Percentiles rank a stretch among this genome's conserved stretches.
These are phyloP conservation scores for Quercus engelmannii DNA, from an alignment of 306 rosid species.

Conservation along the genomic window DNA sequence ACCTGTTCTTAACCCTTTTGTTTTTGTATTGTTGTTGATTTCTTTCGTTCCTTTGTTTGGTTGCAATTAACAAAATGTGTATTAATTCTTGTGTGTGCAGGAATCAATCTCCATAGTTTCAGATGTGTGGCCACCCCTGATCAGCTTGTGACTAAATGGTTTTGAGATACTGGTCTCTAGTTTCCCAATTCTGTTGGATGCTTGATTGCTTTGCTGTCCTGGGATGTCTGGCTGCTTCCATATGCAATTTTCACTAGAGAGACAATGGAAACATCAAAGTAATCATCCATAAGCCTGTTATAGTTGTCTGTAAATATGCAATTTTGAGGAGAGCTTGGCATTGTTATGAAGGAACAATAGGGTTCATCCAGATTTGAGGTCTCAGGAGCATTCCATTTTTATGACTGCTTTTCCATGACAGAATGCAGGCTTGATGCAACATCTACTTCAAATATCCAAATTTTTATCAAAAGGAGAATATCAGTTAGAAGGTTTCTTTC, in stretches of 20 bases:
- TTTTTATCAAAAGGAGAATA: not conserved
- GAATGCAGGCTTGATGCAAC: not conserved
- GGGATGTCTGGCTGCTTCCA: not conserved
- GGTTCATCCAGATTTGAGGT: not conserved
- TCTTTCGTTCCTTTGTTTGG: not conserved
- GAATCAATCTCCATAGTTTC: conserved; percentile 45
- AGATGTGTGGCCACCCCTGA: conserved; percentile 18
- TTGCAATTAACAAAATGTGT: conserved; percentile 14
- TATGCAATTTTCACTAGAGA: not conserved
- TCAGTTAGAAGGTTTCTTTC: not conserved
- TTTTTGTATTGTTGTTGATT: not conserved
- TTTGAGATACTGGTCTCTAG: conserved; percentile 9
- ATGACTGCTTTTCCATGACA: not conserved
- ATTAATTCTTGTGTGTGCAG: conserved; percentile 40
- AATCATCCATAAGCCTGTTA: not conserved
- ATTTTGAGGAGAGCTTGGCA: not conserved
- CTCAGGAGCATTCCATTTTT: not conserved
- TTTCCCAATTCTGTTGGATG: not conserved
- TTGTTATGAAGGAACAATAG: not conserved
- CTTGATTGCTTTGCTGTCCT: not conserved
- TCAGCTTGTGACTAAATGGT: conserved; percentile 26
- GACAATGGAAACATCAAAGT: not conserved
- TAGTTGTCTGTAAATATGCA: not conserved
- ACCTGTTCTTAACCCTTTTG: not conserved
- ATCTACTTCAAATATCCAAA: not conserved